phyloP scores from a whole-genome alignment of 2,329 filamentous ascomycete species.

The Alternaria triticina region DNA sequence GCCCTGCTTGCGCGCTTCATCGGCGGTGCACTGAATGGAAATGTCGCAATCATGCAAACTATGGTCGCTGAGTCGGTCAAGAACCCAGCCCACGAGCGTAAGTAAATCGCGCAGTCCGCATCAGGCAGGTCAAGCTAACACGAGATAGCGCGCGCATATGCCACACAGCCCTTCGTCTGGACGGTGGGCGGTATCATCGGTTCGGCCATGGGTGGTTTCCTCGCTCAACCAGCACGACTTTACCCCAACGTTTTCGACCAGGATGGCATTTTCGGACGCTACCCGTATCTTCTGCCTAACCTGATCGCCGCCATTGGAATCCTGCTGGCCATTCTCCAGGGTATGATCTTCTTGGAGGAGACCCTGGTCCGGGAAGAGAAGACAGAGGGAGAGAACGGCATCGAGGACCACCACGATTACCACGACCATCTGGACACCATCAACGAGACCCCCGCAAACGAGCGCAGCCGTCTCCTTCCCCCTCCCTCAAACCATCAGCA shows the following conservation, averaged over 20 bases:
- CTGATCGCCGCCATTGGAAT: conserved; percentile 80
- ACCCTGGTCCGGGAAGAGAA: conserved; percentile 56
- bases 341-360: conserved; percentile 81
- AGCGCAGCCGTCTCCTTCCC: conserved; percentile 66
- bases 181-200: conserved; percentile 87
- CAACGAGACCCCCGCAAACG: conserved; percentile 67
- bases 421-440: conserved; percentile 71
- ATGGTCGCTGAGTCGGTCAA: conserved; percentile 93
- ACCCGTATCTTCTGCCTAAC: conserved; percentile 90
- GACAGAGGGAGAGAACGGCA: conserved; percentile 46
- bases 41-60: conserved; percentile 87
- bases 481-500: conserved; percentile 56
- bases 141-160: conserved; percentile 75
- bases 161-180: conserved; percentile 95
- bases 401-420: conserved; percentile 23
- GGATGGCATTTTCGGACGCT: conserved; percentile 73
- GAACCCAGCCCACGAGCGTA: conserved; percentile 87
- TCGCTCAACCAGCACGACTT: conserved; percentile 76
- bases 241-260: conserved; percentile 76
- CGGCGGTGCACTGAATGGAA: conserved; percentile 86
- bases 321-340: conserved; percentile 77
- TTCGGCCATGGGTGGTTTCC: conserved; percentile 82
- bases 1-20: conserved; percentile 77
- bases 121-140: conserved; percentile 11
- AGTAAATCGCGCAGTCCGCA: conserved; percentile 47